Percentiles rank a stretch among this genome's conserved stretches.
phyloP scores from a whole-genome alignment of 2,329 filamentous ascomycete species.

The Chlorencoelia australis region DNA sequence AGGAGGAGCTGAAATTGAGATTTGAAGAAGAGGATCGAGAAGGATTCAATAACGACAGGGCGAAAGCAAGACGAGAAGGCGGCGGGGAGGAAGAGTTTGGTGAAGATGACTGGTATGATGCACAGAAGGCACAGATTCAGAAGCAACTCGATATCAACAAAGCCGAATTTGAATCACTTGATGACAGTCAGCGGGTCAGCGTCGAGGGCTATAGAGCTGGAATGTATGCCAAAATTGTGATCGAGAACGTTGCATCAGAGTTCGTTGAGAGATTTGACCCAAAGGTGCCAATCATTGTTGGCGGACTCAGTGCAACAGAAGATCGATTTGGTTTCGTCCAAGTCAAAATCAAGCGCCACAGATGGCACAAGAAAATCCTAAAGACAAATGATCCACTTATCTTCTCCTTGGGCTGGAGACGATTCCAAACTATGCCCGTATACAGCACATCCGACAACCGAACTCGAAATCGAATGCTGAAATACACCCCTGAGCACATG shows the following conservation, averaged over 20 bases:
- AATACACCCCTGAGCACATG: constrained; percentile 99
- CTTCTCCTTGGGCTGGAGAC: constrained; percentile 90
- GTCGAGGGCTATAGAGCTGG: constrained; percentile 89
- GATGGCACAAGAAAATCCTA: constrained; percentile 98
- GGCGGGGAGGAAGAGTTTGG: constrained; percentile 68
- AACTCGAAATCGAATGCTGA: constrained; percentile 92
- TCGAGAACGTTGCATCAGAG: constrained; percentile 83
- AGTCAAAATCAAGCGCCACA: constrained; percentile 89
- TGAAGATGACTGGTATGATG: constrained; percentile 98
- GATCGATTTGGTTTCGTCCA: constrained; percentile 94
- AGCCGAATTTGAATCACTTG: constrained; percentile 79
- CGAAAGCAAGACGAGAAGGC: constrained; percentile 60
- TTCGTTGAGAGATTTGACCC: constrained; percentile 78
- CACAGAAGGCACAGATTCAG: constrained; percentile 87
- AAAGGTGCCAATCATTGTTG: constrained; percentile 74
- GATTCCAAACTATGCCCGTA: constrained; percentile 85
- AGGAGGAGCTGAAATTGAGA: constrained; percentile 86
- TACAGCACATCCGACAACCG: constrained; percentile 94
- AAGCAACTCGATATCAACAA: constrained; percentile 97
- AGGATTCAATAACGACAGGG: constrained; percentile 85
- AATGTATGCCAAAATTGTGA: constrained; percentile 83
- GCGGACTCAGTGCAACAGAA: constrained; percentile 86
- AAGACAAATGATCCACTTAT: constrained; percentile 98
- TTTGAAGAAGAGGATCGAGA: constrained; percentile 99
- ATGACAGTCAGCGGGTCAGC: constrained; percentile 69